Evolutionary conservation across 768 basidiomycete genomes (phyloP).

Genomic region (Mycena latifolia): DNA sequence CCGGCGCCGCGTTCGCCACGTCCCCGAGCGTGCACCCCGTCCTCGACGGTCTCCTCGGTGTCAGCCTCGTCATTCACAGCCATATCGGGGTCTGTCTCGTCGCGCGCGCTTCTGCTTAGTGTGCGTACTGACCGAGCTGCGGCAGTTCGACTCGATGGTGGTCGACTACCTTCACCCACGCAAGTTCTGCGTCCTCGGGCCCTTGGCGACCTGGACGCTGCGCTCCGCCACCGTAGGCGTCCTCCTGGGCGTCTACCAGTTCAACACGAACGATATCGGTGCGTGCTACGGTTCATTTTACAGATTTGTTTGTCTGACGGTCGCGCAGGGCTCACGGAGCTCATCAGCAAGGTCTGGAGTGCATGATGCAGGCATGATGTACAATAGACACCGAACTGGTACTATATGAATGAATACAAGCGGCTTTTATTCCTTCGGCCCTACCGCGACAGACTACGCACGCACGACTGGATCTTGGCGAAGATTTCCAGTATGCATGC

Average conservation of each 20-base stretch:
- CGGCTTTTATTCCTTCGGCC: too few species aligned
- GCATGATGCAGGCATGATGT: constrained; percentile 8
- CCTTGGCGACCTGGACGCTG: constrained; percentile 78
- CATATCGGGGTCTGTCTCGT: constrained; percentile 84
- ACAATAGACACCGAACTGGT: background rate
- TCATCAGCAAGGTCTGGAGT: constrained; percentile 33
- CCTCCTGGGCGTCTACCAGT: constrained; percentile 94
- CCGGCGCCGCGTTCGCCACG: constrained; percentile 10
- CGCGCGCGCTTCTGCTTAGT: constrained; percentile 24
- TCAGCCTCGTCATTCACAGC: constrained; percentile 92
- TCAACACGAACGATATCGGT: constrained; percentile 99
- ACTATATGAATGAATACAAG: constrained; percentile 4
- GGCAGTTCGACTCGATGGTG: constrained; percentile 79
- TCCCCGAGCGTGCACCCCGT: constrained; percentile 79
- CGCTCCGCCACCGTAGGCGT: constrained; percentile 83
- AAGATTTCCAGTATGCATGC: too few species aligned
- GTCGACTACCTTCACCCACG: constrained; percentile 94
- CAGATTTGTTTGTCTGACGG: constrained; percentile 7
- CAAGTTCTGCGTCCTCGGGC: constrained; percentile 91
- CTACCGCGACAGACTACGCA: too few species aligned
- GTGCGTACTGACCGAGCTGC: background rate
- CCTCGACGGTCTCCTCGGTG: constrained; percentile 89
- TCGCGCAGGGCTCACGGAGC: constrained; percentile 35
- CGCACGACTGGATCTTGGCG: too few species aligned
- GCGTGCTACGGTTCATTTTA: constrained; percentile 45